A percentile compares a stretch with the other conserved stretches of the same genome.
phyloP scores from a whole-genome alignment of 73 alveolate genomes.

The Paramecium caudatum region DNA sequence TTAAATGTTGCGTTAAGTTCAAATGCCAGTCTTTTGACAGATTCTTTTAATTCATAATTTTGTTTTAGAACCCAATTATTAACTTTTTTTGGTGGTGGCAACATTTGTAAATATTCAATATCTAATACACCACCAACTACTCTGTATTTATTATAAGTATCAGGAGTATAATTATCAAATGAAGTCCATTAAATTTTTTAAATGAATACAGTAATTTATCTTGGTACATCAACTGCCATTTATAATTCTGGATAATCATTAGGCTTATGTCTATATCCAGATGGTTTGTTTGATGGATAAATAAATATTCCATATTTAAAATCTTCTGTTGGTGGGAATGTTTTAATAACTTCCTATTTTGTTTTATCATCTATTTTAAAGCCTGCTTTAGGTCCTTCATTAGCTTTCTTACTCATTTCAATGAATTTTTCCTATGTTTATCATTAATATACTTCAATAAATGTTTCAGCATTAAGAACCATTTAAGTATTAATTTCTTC shows the following conservation, averaged over 20 bases:
- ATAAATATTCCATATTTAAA: slow-evolving; percentile 59
- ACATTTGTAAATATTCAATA: slow-evolving; percentile 77
- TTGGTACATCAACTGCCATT: slow-evolving; percentile 47
- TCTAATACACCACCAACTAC: slow-evolving; percentile 88
- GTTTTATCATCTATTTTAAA: slow-evolving; percentile 60
- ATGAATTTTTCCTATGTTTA: slow-evolving; percentile 32
- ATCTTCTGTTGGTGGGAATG: slow-evolving; percentile 50
- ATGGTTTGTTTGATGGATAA: slow-evolving; percentile 55
- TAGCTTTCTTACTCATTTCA: slow-evolving; percentile 24
- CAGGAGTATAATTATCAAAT: slow-evolving; percentile 75
- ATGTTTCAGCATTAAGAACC: slow-evolving; percentile 78
- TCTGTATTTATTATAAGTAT: slow-evolving; percentile 78
- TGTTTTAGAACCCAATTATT: slow-evolving; percentile 65
- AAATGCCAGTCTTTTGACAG: slow-evolving; percentile 68
- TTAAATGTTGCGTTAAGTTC: slow-evolving; percentile 65
- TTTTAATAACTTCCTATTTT: slow-evolving; percentile 18
- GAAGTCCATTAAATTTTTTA: slow-evolving; percentile 49
- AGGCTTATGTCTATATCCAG: slow-evolving; percentile 65
- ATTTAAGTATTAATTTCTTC: slow-evolving; percentile 19
- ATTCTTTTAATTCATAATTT: slow-evolving; percentile 69
- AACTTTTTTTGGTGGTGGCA: slow-evolving; percentile 63
- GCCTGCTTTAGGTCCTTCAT: slow-evolving; percentile 73
- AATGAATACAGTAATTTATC: slow-evolving; percentile 30
- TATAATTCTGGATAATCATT: slow-evolving; percentile 48
- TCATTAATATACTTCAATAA: slow-evolving; percentile 60